Conservation (phyloP, 768 basidiomycete species). For the Termitomyces eurrhizus region DNA sequence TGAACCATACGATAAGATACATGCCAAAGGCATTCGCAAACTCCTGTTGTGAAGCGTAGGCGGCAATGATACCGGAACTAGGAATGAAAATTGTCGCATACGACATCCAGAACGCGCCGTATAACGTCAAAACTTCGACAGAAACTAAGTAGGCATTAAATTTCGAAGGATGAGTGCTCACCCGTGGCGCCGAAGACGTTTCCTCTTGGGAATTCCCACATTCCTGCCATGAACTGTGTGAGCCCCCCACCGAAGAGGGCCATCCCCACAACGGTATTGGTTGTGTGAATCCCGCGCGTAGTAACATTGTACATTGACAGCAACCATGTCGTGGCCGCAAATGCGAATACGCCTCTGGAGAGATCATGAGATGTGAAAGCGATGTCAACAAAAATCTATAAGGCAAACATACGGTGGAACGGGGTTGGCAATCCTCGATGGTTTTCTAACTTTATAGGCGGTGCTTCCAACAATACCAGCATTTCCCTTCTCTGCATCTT, state of each 20-base stretch:
- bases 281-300: slow-evolving; percentile 41
- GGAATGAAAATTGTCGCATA: slow-evolving; percentile 69
- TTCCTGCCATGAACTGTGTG: slow-evolving; percentile 76
- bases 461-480: not conserved
- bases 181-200: slow-evolving; percentile 67
- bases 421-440: slow-evolving; percentile 28
- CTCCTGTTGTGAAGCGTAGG: slow-evolving; percentile 41
- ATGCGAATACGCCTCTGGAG: slow-evolving; percentile 31
- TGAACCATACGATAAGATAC: slow-evolving; percentile 64
- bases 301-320: slow-evolving; percentile 65
- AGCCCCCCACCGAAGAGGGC: slow-evolving; percentile 72
- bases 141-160: not conserved
- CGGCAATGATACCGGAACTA: slow-evolving; percentile 47
- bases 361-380: not conserved
- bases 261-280: slow-evolving; percentile 75
- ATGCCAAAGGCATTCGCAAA: slow-evolving; percentile 59
- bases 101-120: slow-evolving; percentile 80
- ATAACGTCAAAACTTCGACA: slow-evolving; percentile 59
- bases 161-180: slow-evolving; percentile 16
- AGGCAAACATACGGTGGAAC: slow-evolving; percentile 25
- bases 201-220: slow-evolving; percentile 68
- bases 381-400: not conserved
- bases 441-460: slow-evolving; percentile 1
- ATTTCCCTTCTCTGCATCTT: slow-evolving; percentile 6
- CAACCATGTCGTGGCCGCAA: slow-evolving; percentile 56